Evolutionary conservation across 805 yeast species (phyloP).

Genomic region (Candida odintsovae): DNA sequence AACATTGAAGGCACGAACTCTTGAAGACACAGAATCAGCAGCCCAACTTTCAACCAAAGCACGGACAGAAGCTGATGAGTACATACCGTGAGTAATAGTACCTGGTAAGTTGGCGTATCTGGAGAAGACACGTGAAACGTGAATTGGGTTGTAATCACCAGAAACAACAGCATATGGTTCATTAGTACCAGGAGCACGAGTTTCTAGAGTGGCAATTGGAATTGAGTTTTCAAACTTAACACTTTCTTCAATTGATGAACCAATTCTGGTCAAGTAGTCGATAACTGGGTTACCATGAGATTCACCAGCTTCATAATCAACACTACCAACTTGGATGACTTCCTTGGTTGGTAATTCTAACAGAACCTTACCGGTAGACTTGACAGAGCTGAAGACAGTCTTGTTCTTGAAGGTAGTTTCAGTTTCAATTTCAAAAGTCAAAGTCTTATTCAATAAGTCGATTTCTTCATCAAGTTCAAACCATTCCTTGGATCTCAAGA

Average conservation of each 20-base stretch:
- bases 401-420: slow-evolving; percentile 75
- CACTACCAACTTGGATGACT: slow-evolving; percentile 73
- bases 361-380: slow-evolving; percentile 78
- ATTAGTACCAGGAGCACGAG: slow-evolving; percentile 89
- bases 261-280: slow-evolving; percentile 88
- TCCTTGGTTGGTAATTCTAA: slow-evolving; percentile 92
- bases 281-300: slow-evolving; percentile 97
- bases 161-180: slow-evolving; percentile 96
- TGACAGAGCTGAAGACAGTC: slow-evolving; percentile 69
- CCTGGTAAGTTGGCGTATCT: slow-evolving; percentile 92
- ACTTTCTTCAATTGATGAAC: slow-evolving; percentile 92
- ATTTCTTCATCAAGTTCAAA: slow-evolving; percentile 73
- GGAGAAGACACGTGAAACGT: slow-evolving; percentile 93
- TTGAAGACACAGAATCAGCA: slow-evolving; percentile 91
- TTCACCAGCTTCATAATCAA: slow-evolving; percentile 83
- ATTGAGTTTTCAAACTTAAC: slow-evolving; percentile 83
- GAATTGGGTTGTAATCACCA: slow-evolving; percentile 98
- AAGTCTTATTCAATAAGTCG: slow-evolving; percentile 70
- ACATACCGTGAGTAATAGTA: slow-evolving; percentile 99
- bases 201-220: slow-evolving; percentile 59
- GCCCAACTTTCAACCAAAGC: slow-evolving; percentile 97
- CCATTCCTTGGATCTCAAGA: slow-evolving; percentile 95
- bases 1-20: slow-evolving; percentile 92
- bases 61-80: slow-evolving; percentile 92
- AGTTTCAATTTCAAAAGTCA: slow-evolving; percentile 87